Base-by-base conservation (phyloP, 768 basidiomycete genomes). In the Suillus discolor region DNA sequence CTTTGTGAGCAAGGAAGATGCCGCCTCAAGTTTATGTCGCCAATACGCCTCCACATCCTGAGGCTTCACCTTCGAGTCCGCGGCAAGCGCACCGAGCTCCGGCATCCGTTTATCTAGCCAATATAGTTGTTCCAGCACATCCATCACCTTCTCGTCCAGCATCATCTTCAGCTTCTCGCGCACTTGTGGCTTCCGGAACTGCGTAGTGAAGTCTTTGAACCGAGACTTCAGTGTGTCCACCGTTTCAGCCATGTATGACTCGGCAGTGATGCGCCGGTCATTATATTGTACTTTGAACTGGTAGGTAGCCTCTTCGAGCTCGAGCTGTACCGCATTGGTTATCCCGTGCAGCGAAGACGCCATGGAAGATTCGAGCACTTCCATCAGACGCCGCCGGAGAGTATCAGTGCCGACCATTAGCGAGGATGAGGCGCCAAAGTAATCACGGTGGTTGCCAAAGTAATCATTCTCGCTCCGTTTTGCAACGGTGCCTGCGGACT, bases 271-370 rank as follows among this genome's bases (percentile, higher is more conserved):
- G 28, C 94, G 87, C 28, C 94, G 89, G 79, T 99, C 97, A 74
- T 99, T 99, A 80, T 94, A 94, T 76, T 96, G 92, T 2, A 99
- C 97, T 79, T 99, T 99, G 87, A 99, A 99, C 77, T 99, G 97
- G 76, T 99, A 99, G 15, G 90, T 90, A 3, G 97, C 90, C 72
- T 99, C 97, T 77, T 99, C 97, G 11, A 99, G 84, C 75, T 99
- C 97, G 45, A 98, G 87, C 72, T 97, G 95, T 12, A 99, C 97
- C 3, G 95, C 95, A 77, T 99, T 99, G 65, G 51, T 93, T 76
- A 99, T 99, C 2, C 93, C 90, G 72, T 98, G 96, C 5, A 99
- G 84, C 44, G 95, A 96, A 2, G 92, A 92, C 0, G 96, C 93
- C 97, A 99, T 99, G 42, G 93, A 96, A 15, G 94, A 94, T 76